Evolutionary conservation across 345 rosid species (phyloP).

Genomic region (Hypericum androsaemum): DNA sequence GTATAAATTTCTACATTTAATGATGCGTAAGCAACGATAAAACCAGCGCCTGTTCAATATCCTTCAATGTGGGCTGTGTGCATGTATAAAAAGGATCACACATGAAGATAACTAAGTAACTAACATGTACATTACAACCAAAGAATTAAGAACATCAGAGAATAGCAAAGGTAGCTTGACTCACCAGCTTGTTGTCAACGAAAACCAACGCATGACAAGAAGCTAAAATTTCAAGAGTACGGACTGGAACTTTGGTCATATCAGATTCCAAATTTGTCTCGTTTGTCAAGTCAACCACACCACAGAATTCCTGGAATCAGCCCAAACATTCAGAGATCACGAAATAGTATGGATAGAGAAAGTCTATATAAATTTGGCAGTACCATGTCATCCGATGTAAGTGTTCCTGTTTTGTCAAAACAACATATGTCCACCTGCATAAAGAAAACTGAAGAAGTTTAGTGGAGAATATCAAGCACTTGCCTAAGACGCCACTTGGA

Average conservation of each 20-base stretch:
- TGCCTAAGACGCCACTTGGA: too few relatives aligned
- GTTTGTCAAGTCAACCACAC: slow-evolving; percentile 67
- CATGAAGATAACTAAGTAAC: too few relatives aligned
- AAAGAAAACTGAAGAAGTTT: slow-evolving; percentile 8
- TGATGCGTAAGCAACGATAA: too few relatives aligned
- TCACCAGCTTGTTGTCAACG: slow-evolving; percentile 94
- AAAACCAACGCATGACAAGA: slow-evolving; percentile 98
- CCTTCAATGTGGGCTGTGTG: too few relatives aligned
- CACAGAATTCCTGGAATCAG: slow-evolving; percentile 62
- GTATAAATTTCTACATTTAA: too few relatives aligned
- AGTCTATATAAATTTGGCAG: slow-evolving; percentile 11
- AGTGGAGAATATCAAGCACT: background rate
- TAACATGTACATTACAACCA: too few relatives aligned
- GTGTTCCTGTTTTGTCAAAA: slow-evolving; percentile 97
- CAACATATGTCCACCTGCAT: slow-evolving; percentile 96
- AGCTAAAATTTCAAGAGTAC: slow-evolving; percentile 80
- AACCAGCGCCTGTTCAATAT: too few relatives aligned
- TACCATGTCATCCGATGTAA: slow-evolving; percentile 99
- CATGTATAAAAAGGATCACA: background rate
- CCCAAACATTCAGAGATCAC: too few relatives aligned
- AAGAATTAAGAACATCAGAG: too few relatives aligned
- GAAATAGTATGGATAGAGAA: background rate
- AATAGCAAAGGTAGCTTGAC: background rate
- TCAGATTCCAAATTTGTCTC: slow-evolving; percentile 64
- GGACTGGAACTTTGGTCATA: slow-evolving; percentile 63